These are phyloP conservation scores for Cyclotella kingstonii DNA, from an alignment of 108 stramenopile genomes.

Conservation along the genomic window DNA sequence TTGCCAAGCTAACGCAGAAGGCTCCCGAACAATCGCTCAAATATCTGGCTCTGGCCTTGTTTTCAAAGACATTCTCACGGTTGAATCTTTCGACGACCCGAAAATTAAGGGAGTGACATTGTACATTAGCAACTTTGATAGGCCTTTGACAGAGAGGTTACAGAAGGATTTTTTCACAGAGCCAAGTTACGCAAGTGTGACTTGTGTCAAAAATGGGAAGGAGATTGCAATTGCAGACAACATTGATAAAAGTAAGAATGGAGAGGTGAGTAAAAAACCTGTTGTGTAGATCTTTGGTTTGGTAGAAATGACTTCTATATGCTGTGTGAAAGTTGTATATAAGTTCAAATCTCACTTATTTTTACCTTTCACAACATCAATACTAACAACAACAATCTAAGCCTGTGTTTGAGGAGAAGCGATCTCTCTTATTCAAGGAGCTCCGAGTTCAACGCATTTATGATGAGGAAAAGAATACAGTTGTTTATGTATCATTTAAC, in stretches of 20 bases:
- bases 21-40: constrained; percentile 56
- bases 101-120: constrained; percentile 77
- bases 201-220: constrained; percentile 71
- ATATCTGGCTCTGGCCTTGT: constrained; percentile 81
- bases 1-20: constrained; percentile 18
- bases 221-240: constrained; percentile 68
- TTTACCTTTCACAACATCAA: too few relatives aligned
- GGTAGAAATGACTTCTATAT: too few relatives aligned
- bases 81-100: constrained; percentile 85
- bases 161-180: constrained; percentile 82
- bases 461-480: constrained; percentile 77
- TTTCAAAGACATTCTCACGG: constrained; percentile 83
- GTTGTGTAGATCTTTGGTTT: background rate
- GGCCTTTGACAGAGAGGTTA: constrained; percentile 83
- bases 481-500: constrained; percentile 88
- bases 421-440: constrained; percentile 81
- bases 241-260: constrained; percentile 59
- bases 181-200: constrained; percentile 78
- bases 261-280: constrained; percentile 52
- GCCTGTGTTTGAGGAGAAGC: constrained; percentile 83
- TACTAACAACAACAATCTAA: background rate
- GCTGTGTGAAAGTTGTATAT: too few relatives aligned
- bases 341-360: too few relatives aligned
- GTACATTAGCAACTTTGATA: constrained; percentile 89
- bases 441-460: constrained; percentile 83